Base-by-base conservation (phyloP, 129 eudicot genomes). In the Flaveria bidentis region DNA sequence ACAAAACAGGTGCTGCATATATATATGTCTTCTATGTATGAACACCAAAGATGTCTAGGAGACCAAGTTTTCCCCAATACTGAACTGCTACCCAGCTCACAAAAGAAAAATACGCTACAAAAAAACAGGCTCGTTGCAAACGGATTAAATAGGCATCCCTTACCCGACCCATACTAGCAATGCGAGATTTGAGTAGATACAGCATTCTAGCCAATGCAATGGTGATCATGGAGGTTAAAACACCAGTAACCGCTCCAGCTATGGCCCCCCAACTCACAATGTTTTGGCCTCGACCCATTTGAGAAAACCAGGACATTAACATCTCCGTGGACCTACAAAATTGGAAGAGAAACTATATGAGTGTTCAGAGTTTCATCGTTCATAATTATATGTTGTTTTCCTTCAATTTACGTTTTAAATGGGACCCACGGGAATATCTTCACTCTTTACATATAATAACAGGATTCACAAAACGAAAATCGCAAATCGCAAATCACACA, bases 11-110 rank as follows among this genome's bases (percentile, higher is more conserved):
- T 15, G 69, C 45, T 14, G 69, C 69, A 63, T 63, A 63, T 6
- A 63, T 6, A 63, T 28, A 63, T 63, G 62, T 71, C 77, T 75
- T 69, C 76, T 75, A 84, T 83, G 72, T 82, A 68, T 61, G 57
- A 58, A 76, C 83, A 82, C 77, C n/a, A 39, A 76, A 71, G 33
- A 85, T 64, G 42, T 87, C 88, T 28, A 87, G 72, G 39, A 91
- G 78, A 77, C 96, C 92, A 4, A 95, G 86, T 89, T 87, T 86
- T 79, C 78, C 88, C 23, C 88, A 78, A 78, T 89, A 91, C 77
- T 89, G 89, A 71, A 87, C 73, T 6, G 85, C 82, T 78, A 95
- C 61, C 97, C 96, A 95, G 74, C 96, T 81, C 70, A 85, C 85
- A 64, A 95, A 79, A 66, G 92, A 87, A 78, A 87, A 83, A 81